Conservation (phyloP, 2,329 filamentous ascomycete genomes). For the Spiromastix sp. region DNA sequence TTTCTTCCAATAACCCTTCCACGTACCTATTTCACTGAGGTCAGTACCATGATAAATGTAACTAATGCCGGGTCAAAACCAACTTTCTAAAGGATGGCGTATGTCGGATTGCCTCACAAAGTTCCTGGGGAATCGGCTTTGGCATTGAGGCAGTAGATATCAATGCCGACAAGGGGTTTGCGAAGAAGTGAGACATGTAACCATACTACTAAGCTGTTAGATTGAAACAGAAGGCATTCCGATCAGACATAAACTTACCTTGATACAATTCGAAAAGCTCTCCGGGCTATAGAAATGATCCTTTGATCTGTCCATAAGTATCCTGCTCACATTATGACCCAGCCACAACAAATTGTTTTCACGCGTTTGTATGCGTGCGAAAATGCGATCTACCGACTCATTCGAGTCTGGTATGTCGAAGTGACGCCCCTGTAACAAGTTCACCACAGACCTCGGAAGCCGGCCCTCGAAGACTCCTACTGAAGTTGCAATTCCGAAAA, state of each 20-base stretch:
- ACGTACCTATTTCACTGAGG: constrained; percentile 24
- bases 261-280: constrained; percentile 42
- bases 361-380: constrained; percentile 26
- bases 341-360: constrained; percentile 36
- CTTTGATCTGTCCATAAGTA: constrained; percentile 45
- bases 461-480: constrained; percentile 51
- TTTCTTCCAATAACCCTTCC: constrained; percentile 32
- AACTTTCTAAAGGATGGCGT: constrained; percentile 45
- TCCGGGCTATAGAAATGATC: constrained; percentile 52
- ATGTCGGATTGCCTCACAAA: constrained; percentile 47
- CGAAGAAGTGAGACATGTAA: constrained; percentile 55
- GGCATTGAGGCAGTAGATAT: constrained; percentile 22
- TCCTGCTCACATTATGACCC: constrained; percentile 41
- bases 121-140: constrained; percentile 25
- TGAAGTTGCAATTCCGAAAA: constrained; percentile 54
- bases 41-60: constrained; percentile 1
- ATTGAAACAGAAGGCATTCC: background rate
- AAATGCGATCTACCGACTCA: constrained; percentile 34
- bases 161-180: constrained; percentile 46
- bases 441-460: constrained; percentile 42
- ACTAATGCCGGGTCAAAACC: constrained; percentile 5
- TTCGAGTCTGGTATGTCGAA: constrained; percentile 44
- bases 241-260: constrained; percentile 23
- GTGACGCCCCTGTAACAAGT: constrained; percentile 42
- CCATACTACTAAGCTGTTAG: constrained; percentile 41